Percentiles rank a stretch among this genome's conserved stretches.
Conservation (phyloP, 805 yeast species). For the Candida sakaeoensis region DNA sequence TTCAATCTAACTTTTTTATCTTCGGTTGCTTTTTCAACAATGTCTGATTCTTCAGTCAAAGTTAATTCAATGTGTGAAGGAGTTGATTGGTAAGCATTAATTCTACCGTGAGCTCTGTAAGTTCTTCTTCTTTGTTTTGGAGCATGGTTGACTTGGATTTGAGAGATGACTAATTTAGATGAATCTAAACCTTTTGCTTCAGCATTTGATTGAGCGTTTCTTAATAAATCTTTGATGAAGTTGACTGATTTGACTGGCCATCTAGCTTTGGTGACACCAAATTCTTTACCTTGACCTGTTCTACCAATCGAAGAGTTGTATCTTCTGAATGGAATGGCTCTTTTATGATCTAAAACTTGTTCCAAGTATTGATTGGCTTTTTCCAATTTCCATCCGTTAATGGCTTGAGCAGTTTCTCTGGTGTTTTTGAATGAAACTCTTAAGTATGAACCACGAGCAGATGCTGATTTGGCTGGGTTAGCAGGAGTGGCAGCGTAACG, state of each 20-base stretch:
- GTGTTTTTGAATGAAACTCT: constrained; percentile 99
- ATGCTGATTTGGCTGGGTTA: constrained; percentile 99
- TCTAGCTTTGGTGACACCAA: constrained; percentile 99
- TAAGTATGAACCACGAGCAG: constrained; percentile 99
- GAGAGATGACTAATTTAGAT: constrained; percentile 89
- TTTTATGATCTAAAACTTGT: constrained; percentile 95
- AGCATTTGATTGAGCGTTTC: constrained; percentile 98
- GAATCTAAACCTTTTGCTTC: constrained; percentile 98
- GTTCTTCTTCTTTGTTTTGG: constrained; percentile 99
- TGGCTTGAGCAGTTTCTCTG: constrained; percentile 98
- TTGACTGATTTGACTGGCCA: constrained; percentile 99
- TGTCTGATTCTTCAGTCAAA: constrained; percentile 92
- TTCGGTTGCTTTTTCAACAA: constrained; percentile 87
- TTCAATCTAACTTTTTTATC: constrained; percentile 64
- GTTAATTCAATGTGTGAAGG: constrained; percentile 99
- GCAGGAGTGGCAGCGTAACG: constrained; percentile 99
- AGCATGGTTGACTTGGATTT: constrained; percentile 99
- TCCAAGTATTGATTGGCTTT: constrained; percentile 94
- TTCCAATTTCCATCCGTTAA: constrained; percentile 96
- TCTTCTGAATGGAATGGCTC: constrained; percentile 99
- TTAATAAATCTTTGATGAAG: constrained; percentile 89
- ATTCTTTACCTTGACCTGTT: constrained; percentile 99
- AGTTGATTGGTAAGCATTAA: constrained; percentile 97
- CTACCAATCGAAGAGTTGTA: constrained; percentile 95
- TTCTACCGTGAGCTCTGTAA: constrained; percentile 99